Percentiles rank a stretch among this genome's conserved stretches.
These are phyloP conservation scores for Citrus trifoliata DNA, from an alignment of 345 rosid species.

Conservation along the genomic window DNA sequence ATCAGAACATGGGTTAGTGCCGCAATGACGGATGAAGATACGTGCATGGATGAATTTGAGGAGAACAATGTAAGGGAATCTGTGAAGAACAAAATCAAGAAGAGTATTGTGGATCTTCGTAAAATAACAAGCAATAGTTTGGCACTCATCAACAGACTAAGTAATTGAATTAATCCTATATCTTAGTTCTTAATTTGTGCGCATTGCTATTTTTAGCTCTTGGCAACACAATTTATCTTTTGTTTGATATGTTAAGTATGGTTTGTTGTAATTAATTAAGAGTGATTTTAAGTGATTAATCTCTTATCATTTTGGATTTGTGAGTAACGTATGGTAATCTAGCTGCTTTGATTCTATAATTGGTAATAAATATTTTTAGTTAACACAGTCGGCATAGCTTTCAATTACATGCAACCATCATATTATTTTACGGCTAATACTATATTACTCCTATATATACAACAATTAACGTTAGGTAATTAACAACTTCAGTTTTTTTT, in stretches of 20 bases:
- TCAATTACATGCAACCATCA: no score
- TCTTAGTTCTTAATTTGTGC: not conserved
- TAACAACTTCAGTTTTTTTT: no score
- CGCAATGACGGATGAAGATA: slow-evolving; percentile 59
- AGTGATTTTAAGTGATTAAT: not conserved
- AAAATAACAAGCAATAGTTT: slow-evolving; percentile 61
- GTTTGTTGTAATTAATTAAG: not conserved
- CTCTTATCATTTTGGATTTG: not conserved
- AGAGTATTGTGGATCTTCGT: slow-evolving; percentile 31
- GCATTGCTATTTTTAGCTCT: not conserved
- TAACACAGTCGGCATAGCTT: no score
- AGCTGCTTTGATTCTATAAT: no score
- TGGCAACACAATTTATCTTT: not conserved
- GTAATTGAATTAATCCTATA: slow-evolving; percentile 9
- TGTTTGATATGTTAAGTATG: not conserved
- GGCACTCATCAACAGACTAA: slow-evolving; percentile 52
- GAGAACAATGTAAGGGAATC: slow-evolving; percentile 34
- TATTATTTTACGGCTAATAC: no score
- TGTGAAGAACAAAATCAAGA: slow-evolving; percentile 41
- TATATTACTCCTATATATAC: no score
- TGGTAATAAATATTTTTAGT: no score
- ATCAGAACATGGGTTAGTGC: slow-evolving; percentile 66
- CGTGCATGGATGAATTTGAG: slow-evolving; percentile 68
- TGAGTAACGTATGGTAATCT: no score
- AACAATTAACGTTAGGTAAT: no score